These are phyloP conservation scores for Lagenidium giganteum DNA, from an alignment of 352 stramenopile species.

Conservation along the genomic window DNA sequence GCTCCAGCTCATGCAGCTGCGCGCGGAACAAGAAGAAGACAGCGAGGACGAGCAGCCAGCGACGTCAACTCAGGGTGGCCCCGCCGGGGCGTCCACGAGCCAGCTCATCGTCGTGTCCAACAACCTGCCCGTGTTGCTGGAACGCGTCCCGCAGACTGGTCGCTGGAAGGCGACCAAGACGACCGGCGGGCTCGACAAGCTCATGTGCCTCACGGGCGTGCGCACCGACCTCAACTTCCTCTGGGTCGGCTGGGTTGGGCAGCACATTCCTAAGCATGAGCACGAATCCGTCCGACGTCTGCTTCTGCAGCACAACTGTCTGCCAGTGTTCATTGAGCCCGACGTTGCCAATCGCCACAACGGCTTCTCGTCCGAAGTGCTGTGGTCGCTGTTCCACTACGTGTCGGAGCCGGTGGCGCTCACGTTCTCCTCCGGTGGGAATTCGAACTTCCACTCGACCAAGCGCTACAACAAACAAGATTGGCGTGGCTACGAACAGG, in stretches of 20 bases:
- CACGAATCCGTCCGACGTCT: conserved; percentile 66
- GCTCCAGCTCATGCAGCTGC: conserved; percentile 78
- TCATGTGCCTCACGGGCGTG: conserved; percentile 75
- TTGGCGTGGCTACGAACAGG: conserved; percentile 85
- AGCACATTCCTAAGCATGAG: conserved; percentile 80
- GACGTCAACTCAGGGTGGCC: conserved; percentile 6
- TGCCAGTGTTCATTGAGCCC: conserved; percentile 82
- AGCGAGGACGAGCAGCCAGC: conserved; percentile 42
- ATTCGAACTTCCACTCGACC: conserved; percentile 37
- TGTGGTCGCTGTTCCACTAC: conserved; percentile 92
- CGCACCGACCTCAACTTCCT: conserved; percentile 65
- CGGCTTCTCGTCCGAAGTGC: conserved; percentile 85
- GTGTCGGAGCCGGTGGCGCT: conserved; percentile 66
- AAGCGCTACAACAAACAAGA: conserved; percentile 87
- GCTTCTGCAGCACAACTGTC: conserved; percentile 81
- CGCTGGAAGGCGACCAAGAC: conserved; percentile 83
- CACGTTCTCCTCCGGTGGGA: conserved; percentile 28
- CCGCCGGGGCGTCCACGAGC: conserved; percentile 13
- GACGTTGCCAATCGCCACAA: conserved; percentile 84
- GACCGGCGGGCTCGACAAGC: conserved; percentile 80
- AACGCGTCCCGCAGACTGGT: conserved; percentile 69
- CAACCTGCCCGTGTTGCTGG: conserved; percentile 69
- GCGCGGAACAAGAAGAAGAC: conserved; percentile 55
- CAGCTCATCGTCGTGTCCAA: conserved; percentile 89
- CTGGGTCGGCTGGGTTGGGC: conserved; percentile 88